Conservation (phyloP, 176 grass and related monocot genomes). For the Chloris gayana region DNA sequence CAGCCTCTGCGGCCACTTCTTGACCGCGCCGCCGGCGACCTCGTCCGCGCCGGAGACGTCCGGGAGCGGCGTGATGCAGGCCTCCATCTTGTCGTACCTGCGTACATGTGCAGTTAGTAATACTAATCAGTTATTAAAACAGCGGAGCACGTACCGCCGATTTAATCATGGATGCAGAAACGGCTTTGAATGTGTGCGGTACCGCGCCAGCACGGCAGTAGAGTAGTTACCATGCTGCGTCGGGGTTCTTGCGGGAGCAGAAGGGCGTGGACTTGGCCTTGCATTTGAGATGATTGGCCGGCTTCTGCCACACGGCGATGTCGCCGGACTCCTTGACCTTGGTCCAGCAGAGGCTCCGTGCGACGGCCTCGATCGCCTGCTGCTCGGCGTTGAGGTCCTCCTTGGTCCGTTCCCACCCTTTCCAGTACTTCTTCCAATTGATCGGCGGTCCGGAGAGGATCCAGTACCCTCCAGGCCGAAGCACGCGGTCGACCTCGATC, state of each 20-base stretch:
- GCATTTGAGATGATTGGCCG: constrained; percentile 70
- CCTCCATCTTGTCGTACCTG: constrained; percentile 94
- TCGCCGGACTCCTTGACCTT: constrained; percentile 82
- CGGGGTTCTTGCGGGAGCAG: constrained; percentile 60
- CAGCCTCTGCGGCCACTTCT: constrained; percentile 83
- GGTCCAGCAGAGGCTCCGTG: constrained; percentile 84
- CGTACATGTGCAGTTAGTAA: not conserved
- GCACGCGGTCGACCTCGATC: constrained; percentile 84
- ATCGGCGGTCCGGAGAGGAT: constrained; percentile 88
- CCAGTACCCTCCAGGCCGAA: constrained; percentile 93
- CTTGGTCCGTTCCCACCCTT: constrained; percentile 77
- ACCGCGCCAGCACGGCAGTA: not conserved
- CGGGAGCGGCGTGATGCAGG: constrained; percentile 78
- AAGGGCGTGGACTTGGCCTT: constrained; percentile 66
- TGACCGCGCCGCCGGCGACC: constrained; percentile 66
- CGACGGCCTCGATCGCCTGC: constrained; percentile 69
- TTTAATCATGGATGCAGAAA: not conserved
- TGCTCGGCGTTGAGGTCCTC: constrained; percentile 82
- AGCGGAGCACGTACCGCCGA: not conserved
- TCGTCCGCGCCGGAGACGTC: constrained; percentile 43
- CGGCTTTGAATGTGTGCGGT: not conserved
- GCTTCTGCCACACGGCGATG: constrained; percentile 96
- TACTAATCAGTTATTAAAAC: not conserved
- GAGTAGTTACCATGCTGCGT: constrained; percentile 70
- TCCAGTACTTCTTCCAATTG: constrained; percentile 86